Evolutionary conservation across 306 rosid genomes (phyloP).

Genomic region (Lathyrus tuberosus): DNA sequence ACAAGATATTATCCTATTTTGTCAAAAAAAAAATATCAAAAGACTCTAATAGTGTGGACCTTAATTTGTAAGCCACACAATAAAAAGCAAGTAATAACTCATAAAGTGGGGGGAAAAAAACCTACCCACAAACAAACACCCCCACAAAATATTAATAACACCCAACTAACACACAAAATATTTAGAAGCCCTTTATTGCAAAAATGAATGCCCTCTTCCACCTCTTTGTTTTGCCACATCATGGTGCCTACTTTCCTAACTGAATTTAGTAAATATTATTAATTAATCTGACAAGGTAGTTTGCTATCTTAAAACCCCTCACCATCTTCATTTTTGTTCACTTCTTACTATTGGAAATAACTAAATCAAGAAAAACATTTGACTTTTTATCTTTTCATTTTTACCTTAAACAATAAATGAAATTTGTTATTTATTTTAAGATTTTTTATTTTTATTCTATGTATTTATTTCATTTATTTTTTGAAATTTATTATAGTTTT

Average conservation of each 20-base stretch:
- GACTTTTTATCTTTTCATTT: constrained; percentile 11
- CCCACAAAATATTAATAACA: constrained; percentile 43
- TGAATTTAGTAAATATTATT: constrained; percentile 37
- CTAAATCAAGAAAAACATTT: background rate
- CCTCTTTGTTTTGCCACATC: constrained; percentile 44
- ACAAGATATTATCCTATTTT: no score
- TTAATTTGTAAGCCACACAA: constrained; percentile 32
- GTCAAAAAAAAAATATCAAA: background rate
- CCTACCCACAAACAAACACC: constrained; percentile 2
- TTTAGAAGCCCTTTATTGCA: constrained; percentile 43
- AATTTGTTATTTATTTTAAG: background rate
- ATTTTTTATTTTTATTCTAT: background rate
- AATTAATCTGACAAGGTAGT: constrained; percentile 46
- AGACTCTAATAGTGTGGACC: constrained; percentile 16
- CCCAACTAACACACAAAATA: constrained; percentile 41
- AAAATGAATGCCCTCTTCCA: constrained; percentile 44
- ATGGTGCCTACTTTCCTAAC: constrained; percentile 42
- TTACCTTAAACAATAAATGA: constrained; percentile 23
- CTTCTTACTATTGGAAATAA: constrained; percentile 16
- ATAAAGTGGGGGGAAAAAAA: constrained; percentile 16
- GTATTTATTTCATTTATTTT: background rate
- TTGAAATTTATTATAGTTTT: no score
- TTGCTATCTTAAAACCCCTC: background rate
- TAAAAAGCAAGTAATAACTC: constrained; percentile 6
- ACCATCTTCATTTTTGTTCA: constrained; percentile 28